Conservation (phyloP, 2,329 filamentous ascomycete species). For the Diaporthe vaccinii region DNA sequence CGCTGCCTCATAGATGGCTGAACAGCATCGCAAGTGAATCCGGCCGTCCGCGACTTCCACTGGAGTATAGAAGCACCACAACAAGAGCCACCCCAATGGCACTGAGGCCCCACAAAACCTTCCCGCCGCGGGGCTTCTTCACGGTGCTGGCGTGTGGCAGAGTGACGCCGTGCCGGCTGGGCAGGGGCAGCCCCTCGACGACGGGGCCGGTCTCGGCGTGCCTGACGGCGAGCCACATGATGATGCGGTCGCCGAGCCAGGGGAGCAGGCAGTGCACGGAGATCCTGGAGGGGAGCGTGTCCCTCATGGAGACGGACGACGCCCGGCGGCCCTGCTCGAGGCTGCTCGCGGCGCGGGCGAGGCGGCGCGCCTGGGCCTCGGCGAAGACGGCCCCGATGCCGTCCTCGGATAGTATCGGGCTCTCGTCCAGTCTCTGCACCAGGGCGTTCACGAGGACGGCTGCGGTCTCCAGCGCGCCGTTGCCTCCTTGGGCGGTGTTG, state of each 20-base stretch:
- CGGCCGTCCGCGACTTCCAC: background rate
- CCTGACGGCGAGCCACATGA: background rate
- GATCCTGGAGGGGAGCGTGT: background rate
- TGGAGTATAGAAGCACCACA: background rate
- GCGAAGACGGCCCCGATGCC: background rate
- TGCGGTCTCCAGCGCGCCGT: background rate
- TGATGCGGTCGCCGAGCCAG: background rate
- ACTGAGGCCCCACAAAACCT: background rate
- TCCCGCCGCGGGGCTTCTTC: background rate
- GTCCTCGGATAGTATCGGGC: background rate
- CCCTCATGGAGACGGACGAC: background rate
- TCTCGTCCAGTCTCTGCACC: background rate
- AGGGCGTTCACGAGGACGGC: background rate
- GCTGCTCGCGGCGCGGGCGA: background rate
- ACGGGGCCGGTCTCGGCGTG: background rate
- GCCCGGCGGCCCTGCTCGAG: background rate
- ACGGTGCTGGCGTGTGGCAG: background rate
- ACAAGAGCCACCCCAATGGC: background rate
- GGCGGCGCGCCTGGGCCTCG: background rate
- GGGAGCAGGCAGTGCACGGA: background rate
- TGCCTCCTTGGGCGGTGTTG: background rate
- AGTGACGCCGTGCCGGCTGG: background rate
- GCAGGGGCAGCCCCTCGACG: background rate
- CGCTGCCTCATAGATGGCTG: background rate
- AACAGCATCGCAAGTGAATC: background rate